These are phyloP conservation scores for Acer yangbiense DNA, from an alignment of 345 rosid species.

Conservation along the genomic window DNA sequence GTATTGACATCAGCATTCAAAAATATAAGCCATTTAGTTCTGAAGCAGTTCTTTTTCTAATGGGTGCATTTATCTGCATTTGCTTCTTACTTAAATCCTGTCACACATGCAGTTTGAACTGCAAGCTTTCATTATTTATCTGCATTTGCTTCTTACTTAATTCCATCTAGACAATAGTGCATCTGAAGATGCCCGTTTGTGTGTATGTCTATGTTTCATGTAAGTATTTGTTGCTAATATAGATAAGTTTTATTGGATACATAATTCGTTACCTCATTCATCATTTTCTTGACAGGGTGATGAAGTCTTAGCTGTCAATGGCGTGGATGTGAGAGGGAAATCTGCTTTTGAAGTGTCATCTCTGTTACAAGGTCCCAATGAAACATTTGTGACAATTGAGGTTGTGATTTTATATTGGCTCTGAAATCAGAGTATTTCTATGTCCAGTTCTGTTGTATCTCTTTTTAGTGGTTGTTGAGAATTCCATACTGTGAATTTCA, in stretches of 20 bases:
- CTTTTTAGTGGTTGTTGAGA: background rate
- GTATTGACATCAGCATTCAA: background rate
- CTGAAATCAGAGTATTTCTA: background rate
- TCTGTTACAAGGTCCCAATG: slow-evolving; percentile 88
- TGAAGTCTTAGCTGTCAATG: slow-evolving; percentile 81
- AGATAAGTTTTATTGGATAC: background rate
- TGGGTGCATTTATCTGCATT: no score
- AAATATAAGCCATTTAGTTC: background rate
- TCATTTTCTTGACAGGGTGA: slow-evolving; percentile 62
- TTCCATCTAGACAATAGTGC: background rate
- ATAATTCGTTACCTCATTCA: background rate
- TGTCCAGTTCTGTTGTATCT: background rate
- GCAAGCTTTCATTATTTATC: slow-evolving; percentile 5
- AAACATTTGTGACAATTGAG: slow-evolving; percentile 82
- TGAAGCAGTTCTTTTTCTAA: background rate
- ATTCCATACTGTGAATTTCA: slow-evolving; percentile 29
- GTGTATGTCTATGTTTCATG: background rate
- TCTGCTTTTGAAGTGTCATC: slow-evolving; percentile 94
- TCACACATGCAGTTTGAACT: background rate
- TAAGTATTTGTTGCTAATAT: background rate
- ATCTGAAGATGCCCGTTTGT: background rate
- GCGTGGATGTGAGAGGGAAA: slow-evolving; percentile 78
- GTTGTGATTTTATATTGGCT: slow-evolving; percentile 36
- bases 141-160: background rate
- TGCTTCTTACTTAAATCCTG: background rate